Evolutionary conservation across 805 yeast species (phyloP).

Genomic region (Lachancea kluyveri): DNA sequence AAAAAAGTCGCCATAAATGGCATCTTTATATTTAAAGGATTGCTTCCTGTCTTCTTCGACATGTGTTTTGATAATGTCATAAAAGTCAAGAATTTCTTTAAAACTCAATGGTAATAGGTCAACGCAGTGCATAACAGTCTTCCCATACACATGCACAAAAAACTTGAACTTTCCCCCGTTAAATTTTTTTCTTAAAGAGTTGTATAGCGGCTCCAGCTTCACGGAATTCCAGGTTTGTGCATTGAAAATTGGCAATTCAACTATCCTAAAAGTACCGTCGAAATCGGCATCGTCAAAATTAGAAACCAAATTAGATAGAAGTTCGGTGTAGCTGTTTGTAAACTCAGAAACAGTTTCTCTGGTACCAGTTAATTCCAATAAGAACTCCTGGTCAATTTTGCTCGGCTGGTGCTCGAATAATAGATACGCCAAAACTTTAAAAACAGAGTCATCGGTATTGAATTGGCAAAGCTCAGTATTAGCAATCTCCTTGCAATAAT

Average conservation of each 20-base stretch:
- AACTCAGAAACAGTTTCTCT: conserved; percentile 10
- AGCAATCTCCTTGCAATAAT: conserved; percentile 24
- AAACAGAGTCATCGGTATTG: conserved; percentile 9
- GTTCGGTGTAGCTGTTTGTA: conserved; percentile 13
- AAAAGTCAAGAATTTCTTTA: conserved; percentile 13
- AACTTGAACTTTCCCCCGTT: conserved; percentile 25
- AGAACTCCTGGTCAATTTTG: conserved; percentile 13
- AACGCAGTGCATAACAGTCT: conserved; percentile 10
- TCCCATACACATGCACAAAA: conserved; percentile 20
- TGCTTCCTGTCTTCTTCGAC: conserved; percentile 3
- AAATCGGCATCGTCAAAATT: conserved; percentile 13
- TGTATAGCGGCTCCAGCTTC: conserved; percentile 12
- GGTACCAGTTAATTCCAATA: conserved; percentile 26
- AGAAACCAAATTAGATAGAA: conserved; percentile 24
- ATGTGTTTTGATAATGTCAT: conserved; percentile 7
- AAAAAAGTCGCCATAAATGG: conserved; percentile 23
- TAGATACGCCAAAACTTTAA: conserved; percentile 20
- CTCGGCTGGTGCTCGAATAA: conserved; percentile 17
- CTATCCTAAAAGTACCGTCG: conserved; percentile 18
- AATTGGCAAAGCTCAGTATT: background rate
- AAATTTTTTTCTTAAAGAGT: conserved; percentile 13
- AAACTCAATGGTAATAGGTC: conserved; percentile 8
- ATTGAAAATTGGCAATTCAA: conserved; percentile 20
- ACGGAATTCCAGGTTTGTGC: conserved; percentile 24
- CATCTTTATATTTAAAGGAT: conserved; percentile 29